These are phyloP conservation scores for Mallotus japonicus DNA, from an alignment of 441 rosid genomes.

Conservation along the genomic window DNA sequence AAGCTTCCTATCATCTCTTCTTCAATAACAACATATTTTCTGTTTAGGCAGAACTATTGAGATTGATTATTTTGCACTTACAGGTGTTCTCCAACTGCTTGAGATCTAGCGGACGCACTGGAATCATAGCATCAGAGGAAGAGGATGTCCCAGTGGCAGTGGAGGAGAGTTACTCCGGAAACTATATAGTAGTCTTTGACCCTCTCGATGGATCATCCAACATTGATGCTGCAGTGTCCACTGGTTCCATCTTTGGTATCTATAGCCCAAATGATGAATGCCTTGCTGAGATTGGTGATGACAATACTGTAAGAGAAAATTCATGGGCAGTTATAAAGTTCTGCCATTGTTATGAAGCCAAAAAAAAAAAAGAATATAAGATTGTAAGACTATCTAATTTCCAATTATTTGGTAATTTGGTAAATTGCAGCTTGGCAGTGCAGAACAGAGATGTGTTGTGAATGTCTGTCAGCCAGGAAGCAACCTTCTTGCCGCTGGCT, in stretches of 20 bases:
- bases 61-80: constrained; percentile 11
- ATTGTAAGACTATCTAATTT: neutral
- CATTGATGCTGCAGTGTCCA: constrained; percentile 90
- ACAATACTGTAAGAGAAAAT: constrained; percentile 43
- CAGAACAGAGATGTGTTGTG: constrained; percentile 67
- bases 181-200: constrained; percentile 86
- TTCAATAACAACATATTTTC: neutral
- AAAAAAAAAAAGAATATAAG: too few relatives aligned
- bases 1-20: neutral
- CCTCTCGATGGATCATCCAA: constrained; percentile 96
- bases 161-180: constrained; percentile 89
- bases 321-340: neutral
- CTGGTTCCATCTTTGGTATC: constrained; percentile 94
- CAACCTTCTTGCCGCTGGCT: constrained; percentile 89
- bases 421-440: constrained; percentile 53
- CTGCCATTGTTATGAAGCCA: constrained; percentile 3
- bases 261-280: constrained; percentile 92
- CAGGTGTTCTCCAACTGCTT: constrained; percentile 91
- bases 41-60: neutral
- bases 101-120: constrained; percentile 91
- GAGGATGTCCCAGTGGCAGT: constrained; percentile 97
- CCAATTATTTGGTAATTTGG: constrained; percentile 15
- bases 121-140: constrained; percentile 93
- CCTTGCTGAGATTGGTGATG: constrained; percentile 62
- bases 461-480: constrained; percentile 93